These are phyloP conservation scores for Gossypium gossypioides DNA, from an alignment of 441 rosid genomes.

Conservation along the genomic window DNA sequence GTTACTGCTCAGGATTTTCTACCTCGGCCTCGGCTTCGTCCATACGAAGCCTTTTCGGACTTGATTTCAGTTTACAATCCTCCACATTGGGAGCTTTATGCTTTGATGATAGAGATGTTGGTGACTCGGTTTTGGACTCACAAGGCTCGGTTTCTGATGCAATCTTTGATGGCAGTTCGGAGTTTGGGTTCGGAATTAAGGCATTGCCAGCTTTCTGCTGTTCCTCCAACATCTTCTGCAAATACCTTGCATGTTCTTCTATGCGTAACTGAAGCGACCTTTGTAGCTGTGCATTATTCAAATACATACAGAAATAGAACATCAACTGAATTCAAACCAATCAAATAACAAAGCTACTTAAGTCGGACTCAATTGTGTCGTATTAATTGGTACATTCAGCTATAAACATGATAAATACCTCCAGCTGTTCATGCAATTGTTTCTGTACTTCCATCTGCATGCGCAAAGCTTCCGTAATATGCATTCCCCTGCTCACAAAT, in stretches of 20 bases:
- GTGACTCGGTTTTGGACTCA: conserved; percentile 30
- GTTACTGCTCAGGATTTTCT: conserved; percentile 24
- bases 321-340: not conserved
- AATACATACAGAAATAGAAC: not conserved
- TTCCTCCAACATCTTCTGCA: conserved; percentile 72
- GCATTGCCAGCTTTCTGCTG: conserved; percentile 55
- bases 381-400: not conserved
- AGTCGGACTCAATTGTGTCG: too few relatives aligned
- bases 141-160: conserved; percentile 10
- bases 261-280: conserved; percentile 55
- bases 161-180: conserved; percentile 12
- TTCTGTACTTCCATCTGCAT: conserved; percentile 92
- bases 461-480: conserved; percentile 64
- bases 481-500: conserved; percentile 32
- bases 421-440: conserved; percentile 83
- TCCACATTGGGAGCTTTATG: conserved; percentile 24
- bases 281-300: conserved; percentile 40
- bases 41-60: conserved; percentile 30
- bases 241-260: conserved; percentile 72
- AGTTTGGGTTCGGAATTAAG: conserved; percentile 26
- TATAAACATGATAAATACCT: conserved; percentile 43
- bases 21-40: conserved; percentile 26
- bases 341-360: too few relatives aligned
- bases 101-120: conserved; percentile 30
- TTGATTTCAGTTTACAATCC: conserved; percentile 21